These are phyloP conservation scores for Fusarium goolgardi DNA, from an alignment of 2,329 filamentous ascomycete species.

Conservation along the genomic window DNA sequence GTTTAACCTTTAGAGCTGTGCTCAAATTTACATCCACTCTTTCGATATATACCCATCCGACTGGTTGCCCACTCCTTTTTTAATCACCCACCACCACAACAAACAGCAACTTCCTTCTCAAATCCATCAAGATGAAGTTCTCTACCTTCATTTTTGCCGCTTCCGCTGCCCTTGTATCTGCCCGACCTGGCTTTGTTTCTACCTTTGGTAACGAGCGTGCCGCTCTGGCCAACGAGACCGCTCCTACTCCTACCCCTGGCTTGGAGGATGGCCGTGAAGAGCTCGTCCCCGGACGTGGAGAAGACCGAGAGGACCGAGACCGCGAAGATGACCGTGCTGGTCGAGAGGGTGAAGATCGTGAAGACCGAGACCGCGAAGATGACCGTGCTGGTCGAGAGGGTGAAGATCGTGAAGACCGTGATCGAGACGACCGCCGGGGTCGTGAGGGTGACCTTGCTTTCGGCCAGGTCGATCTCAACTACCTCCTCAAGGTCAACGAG, in stretches of 20 bases:
- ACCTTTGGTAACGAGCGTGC: conserved; percentile 21
- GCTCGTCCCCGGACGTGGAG: not conserved
- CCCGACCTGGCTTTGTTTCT: conserved; percentile 57
- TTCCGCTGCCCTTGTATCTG: conserved; percentile 58
- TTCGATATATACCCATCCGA: conserved; percentile 28
- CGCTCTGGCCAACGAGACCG: conserved; percentile 22
- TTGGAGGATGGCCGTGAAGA: conserved; percentile 6
- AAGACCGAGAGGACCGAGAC: conserved; percentile 20
- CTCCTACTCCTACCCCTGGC: not conserved
- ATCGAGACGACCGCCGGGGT: conserved; percentile 2
- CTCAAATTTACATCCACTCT: conserved; percentile 18
- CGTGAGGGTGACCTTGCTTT: conserved; percentile 54
- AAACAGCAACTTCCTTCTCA: not conserved
- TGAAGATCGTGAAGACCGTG: not conserved
- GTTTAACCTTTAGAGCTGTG: conserved; percentile 37
- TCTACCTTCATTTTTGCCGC: conserved; percentile 58
- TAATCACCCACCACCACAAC: conserved; percentile 16
- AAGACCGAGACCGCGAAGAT: not conserved
- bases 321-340: not conserved
- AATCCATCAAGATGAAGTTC: conserved; percentile 61
- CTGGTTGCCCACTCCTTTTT: not conserved
- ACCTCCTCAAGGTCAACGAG: conserved; percentile 60
- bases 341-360: not conserved
- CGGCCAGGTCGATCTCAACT: conserved; percentile 56
- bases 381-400: not conserved